A percentile compares a stretch with the other conserved stretches of the same genome.
phyloP scores from a whole-genome alignment of 129 eudicot species.

The Saussurea involucrata region DNA sequence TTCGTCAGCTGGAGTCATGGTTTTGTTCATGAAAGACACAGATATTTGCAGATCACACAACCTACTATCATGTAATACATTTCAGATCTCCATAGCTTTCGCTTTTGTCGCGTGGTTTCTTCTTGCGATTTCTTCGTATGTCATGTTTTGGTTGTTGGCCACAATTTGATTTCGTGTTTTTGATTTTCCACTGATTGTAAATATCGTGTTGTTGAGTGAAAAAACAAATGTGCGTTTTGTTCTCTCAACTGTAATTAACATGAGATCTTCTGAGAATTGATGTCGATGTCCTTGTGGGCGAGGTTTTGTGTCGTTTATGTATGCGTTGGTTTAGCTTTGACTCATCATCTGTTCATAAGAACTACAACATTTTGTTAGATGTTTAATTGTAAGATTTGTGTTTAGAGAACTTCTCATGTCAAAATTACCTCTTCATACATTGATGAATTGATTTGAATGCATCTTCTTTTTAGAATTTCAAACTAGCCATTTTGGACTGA shows the following conservation, averaged over 20 bases:
- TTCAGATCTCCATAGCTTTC: slow-evolving; percentile 63
- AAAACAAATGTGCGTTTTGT: not conserved
- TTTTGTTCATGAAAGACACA: slow-evolving; percentile 53
- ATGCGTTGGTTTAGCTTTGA: not conserved
- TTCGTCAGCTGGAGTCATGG: slow-evolving; percentile 81
- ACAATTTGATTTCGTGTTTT: slow-evolving; percentile 29
- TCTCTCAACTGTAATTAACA: not conserved
- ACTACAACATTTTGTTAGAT: too few species aligned
- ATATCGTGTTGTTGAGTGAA: not conserved
- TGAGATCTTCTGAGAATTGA: not conserved
- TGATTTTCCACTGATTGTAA: not conserved
- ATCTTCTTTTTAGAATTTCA: too few species aligned
- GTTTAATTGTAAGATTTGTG: not conserved
- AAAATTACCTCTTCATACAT: too few species aligned
- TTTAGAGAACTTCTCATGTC: not conserved
- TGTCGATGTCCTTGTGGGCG: not conserved
- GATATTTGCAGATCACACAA: slow-evolving; percentile 42
- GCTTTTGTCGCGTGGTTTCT: slow-evolving; percentile 82
- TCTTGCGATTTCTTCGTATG: slow-evolving; percentile 69
- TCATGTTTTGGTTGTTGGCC: slow-evolving; percentile 74
- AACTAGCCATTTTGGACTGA: too few species aligned
- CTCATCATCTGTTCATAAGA: not conserved
- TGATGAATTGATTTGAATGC: too few species aligned
- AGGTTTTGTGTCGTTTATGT: not conserved
- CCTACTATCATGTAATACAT: slow-evolving; percentile 56